Conservation (phyloP, 306 rosid species). For the Malus sylvestris region DNA sequence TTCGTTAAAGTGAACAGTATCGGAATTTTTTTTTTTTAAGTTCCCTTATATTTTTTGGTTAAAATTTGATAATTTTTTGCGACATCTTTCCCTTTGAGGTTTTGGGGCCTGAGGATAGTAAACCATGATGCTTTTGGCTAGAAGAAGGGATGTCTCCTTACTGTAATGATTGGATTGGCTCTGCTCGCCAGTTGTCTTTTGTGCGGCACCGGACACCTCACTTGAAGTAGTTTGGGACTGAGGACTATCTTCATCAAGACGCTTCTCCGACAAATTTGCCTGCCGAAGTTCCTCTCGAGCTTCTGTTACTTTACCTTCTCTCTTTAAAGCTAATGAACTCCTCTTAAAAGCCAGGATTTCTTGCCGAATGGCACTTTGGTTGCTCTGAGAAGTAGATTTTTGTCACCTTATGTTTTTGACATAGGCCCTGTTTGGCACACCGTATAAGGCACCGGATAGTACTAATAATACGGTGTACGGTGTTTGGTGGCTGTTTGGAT, state of each 20-base stretch:
- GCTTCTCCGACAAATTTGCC: conserved; percentile 77
- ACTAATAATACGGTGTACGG: no score
- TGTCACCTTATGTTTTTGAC: background rate
- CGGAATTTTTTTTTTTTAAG: no score
- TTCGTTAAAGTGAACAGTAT: no score
- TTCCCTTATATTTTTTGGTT: no score
- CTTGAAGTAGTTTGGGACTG: conserved; percentile 26
- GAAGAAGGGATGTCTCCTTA: conserved; percentile 20
- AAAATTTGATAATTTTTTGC: no score
- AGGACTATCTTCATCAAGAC: conserved; percentile 41
- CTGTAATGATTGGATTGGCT: no score
- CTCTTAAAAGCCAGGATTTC: conserved; percentile 74
- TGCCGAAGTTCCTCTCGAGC: conserved; percentile 77
- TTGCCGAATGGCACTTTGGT: conserved; percentile 38
- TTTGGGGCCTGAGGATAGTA: conserved; percentile 28
- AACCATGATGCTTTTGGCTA: conserved; percentile 33
- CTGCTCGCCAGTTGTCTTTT: no score
- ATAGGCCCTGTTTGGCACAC: no score
- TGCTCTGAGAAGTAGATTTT: conserved; percentile 34
- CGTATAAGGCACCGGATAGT: no score
- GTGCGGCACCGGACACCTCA: conserved; percentile 18
- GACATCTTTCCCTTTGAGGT: background rate
- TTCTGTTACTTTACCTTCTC: conserved; percentile 84
- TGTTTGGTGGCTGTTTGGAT: no score
- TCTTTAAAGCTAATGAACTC: conserved; percentile 76